Evolutionary conservation across 176 grass and related monocot genomes (phyloP), one percentile per base, ranked within the genome.

Genomic region (Lolium rigidum): DNA sequence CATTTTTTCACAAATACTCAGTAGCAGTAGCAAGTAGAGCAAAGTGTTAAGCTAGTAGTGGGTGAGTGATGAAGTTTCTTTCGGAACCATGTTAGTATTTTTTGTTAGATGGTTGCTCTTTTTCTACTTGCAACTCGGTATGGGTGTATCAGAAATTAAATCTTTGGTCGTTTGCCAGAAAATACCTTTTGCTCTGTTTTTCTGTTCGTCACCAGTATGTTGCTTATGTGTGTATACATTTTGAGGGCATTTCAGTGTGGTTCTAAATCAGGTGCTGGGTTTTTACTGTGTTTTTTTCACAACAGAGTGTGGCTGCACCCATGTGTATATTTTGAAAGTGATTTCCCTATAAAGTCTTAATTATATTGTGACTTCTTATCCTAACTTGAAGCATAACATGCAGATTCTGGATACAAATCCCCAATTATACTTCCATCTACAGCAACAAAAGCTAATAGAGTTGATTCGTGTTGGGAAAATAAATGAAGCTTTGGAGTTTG

Each of bases 361-460:
- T 52, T 31, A 51, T 8, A 18, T 82, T 77, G 39, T 77, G 52
- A 41, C 25, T 76, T 25, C 9, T 72, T 86, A 35, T 24, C 20
- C 81, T 76, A 22, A 62, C 38, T 81, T 69, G 49, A 76, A 73
- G 82, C 56, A 69, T 65, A 10, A 80, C 20, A 17, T 86, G 79
- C 90, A 98, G 96, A 98, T 98, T 86, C 88, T 98, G 76, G 93
- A 98, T 85, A 94, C 90, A 38, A 98, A 98, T 92, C 96, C 96
- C 71, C 90, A 95, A 84, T 77, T 98, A 62, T 94, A 98, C 86
- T 98, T 98, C 77, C 96, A 98, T 93, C 88, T 98, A 70, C 96
- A 98, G 59, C 96, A 98, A 74, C 96, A 98, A 60, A 95, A 93
- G 74, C 67, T 98, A 87, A 98, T 98, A 84, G 96, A 98, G 82